phyloP scores from a whole-genome alignment of 2,329 filamentous ascomycete species.

The Xylariaceae sp. region DNA sequence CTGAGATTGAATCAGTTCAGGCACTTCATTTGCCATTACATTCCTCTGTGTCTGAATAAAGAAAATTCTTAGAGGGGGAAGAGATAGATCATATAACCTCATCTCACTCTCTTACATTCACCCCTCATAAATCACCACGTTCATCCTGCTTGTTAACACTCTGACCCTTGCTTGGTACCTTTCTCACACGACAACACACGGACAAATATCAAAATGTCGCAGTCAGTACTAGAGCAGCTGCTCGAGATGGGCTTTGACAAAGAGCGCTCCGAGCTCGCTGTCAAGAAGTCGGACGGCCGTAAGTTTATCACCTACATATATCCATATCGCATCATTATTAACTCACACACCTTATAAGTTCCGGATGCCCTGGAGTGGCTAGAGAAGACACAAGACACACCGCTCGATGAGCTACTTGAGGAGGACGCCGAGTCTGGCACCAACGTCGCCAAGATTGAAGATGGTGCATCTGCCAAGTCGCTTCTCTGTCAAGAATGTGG shows the following conservation, averaged over 20 bases:
- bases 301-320: constrained; percentile 38
- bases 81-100: no score
- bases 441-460: constrained; percentile 58
- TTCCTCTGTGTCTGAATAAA: no score
- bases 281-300: constrained; percentile 80
- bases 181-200: constrained; percentile 12
- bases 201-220: constrained; percentile 48
- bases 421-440: constrained; percentile 47
- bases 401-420: constrained; percentile 73
- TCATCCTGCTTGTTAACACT: no score
- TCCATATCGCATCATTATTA: not conserved
- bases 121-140: no score
- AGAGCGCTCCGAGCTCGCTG: constrained; percentile 74
- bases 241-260: constrained; percentile 79
- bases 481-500: constrained; percentile 93
- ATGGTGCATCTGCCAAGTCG: constrained; percentile 69
- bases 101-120: no score
- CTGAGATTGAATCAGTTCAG: no score
- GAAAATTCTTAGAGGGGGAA: no score
- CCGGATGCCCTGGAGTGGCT: constrained; percentile 93
- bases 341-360: constrained; percentile 47
- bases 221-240: constrained; percentile 57
- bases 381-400: constrained; percentile 83
- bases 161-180: not conserved
- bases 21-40: no score